phyloP scores from a whole-genome alignment of 257 asterid species.

The Lantana camara region DNA sequence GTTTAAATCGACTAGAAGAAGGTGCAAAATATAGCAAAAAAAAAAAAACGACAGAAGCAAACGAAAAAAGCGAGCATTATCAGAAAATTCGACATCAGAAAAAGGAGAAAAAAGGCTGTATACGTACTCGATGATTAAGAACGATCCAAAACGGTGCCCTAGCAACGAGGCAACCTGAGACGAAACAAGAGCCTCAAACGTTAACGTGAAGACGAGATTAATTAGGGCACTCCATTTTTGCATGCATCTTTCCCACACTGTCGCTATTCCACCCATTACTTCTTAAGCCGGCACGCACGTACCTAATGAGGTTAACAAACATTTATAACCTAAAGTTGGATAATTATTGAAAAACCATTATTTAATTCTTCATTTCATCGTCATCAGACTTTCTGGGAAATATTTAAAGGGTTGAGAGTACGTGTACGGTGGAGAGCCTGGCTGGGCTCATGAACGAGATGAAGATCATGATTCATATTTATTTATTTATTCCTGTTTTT shows the following conservation, averaged over 20 bases:
- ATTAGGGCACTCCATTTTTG: neutral
- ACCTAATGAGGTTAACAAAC: slow-evolving; percentile 39
- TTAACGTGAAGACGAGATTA: neutral
- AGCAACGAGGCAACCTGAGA: slow-evolving; percentile 43
- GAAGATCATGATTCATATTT: neutral
- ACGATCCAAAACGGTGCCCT: slow-evolving; percentile 53
- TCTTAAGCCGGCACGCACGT: slow-evolving; percentile 33
- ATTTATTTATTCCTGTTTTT: too few species aligned
- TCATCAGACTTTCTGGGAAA: slow-evolving; percentile 7
- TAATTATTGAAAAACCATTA: slow-evolving; percentile 3
- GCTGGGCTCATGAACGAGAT: too few species aligned
- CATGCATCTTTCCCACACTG: slow-evolving; percentile 11
- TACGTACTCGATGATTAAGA: slow-evolving; percentile 14
- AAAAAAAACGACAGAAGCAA: neutral
- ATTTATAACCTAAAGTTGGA: slow-evolving; percentile 50
- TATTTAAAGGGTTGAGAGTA: slow-evolving; percentile 24
- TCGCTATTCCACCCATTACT: slow-evolving; percentile 26
- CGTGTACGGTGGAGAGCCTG: slow-evolving; percentile 31
- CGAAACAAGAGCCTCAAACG: slow-evolving; percentile 38
- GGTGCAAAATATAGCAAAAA: neutral
- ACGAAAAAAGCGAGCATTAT: slow-evolving; percentile 8
- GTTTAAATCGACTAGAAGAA: neutral
- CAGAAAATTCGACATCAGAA: slow-evolving; percentile 10
- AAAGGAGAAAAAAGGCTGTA: slow-evolving; percentile 16
- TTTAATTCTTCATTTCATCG: slow-evolving; percentile 14